Conservation (phyloP, 495 filamentous ascomycete species). For the Hypoxylon intermedium region DNA sequence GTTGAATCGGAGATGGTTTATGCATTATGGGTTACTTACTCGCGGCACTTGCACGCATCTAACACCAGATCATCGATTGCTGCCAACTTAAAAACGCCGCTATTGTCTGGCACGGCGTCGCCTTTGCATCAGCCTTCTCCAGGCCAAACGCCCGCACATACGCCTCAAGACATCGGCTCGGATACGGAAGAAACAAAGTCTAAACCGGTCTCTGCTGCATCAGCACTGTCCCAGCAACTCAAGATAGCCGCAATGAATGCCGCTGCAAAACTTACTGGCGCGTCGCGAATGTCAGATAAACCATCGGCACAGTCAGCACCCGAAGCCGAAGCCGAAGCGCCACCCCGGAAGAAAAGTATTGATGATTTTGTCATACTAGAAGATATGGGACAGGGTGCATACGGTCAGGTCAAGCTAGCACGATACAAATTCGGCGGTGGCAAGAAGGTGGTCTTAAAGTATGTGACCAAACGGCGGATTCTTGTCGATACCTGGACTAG, state of each 20-base stretch:
- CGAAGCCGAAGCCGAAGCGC: constrained; percentile 28
- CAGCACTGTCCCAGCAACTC: constrained; percentile 76
- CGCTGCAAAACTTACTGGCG: constrained; percentile 55
- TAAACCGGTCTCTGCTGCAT: constrained; percentile 50
- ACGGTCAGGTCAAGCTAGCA: constrained; percentile 96
- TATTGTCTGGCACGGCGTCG: constrained; percentile 65
- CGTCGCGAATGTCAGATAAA: constrained; percentile 45
- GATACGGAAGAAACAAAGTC: constrained; percentile 52
- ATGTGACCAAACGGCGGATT: constrained; percentile 95
- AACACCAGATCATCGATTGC: constrained; percentile 50
- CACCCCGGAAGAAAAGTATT: constrained; percentile 76
- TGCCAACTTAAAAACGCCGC: constrained; percentile 63
- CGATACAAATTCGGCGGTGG: constrained; percentile 76
- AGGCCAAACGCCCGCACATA: constrained; percentile 67
- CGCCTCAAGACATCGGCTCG: constrained; percentile 59
- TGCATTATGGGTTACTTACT: constrained; percentile 97
- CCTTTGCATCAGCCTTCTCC: constrained; percentile 80
- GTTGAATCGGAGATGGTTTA: constrained; percentile 80
- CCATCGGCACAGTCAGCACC: constrained; percentile 37
- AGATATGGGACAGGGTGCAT: constrained; percentile 98
- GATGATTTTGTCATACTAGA: constrained; percentile 91
- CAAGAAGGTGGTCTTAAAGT: constrained; percentile 94
- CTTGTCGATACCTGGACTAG: constrained; percentile 98
- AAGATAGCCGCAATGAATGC: constrained; percentile 68
- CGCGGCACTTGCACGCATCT: constrained; percentile 83